A percentile compares a stretch with the other conserved stretches of the same genome.
Conservation (phyloP, 495 filamentous ascomycete species). For the Daldinia concentrica region DNA sequence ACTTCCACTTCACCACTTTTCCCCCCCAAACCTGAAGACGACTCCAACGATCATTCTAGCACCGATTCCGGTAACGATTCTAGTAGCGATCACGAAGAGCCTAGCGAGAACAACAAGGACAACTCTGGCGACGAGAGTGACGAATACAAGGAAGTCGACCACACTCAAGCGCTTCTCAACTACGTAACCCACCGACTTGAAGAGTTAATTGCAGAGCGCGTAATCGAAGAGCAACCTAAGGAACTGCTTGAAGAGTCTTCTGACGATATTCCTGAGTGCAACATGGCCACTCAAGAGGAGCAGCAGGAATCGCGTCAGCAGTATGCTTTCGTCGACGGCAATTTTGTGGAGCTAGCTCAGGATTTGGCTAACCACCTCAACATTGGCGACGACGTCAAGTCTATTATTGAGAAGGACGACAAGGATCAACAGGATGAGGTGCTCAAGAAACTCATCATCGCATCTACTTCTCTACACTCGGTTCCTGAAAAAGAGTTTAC, state of each 20-base stretch:
- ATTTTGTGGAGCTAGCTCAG: slow-evolving; percentile 85
- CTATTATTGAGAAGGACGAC: slow-evolving; percentile 73
- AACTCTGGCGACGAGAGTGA: neutral
- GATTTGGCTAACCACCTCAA: slow-evolving; percentile 88
- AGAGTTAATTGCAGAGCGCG: neutral
- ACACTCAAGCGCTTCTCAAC: neutral
- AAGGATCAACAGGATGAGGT: slow-evolving; percentile 81
- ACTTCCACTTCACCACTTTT: neutral
- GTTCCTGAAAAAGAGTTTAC: slow-evolving; percentile 96
- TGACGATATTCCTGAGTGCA: neutral
- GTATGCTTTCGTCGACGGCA: slow-evolving; percentile 85
- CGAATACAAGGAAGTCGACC: neutral
- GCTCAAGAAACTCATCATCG: slow-evolving; percentile 85
- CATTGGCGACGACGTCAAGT: slow-evolving; percentile 73
- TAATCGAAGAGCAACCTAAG: neutral
- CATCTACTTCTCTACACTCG: slow-evolving; percentile 73
- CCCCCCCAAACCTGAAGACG: neutral
- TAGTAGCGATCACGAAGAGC: neutral
- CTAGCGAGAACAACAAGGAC: neutral
- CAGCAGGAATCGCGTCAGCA: slow-evolving; percentile 24
- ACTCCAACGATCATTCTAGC: neutral
- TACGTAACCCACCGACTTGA: neutral
- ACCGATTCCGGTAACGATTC: neutral
- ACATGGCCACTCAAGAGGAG: slow-evolving; percentile 27
- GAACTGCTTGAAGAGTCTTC: neutral